Evolutionary conservation across 192 early-diverging fungal species (phyloP), one percentile per base, ranked within the genome.

Genomic region (Oehlia diaphana): DNA sequence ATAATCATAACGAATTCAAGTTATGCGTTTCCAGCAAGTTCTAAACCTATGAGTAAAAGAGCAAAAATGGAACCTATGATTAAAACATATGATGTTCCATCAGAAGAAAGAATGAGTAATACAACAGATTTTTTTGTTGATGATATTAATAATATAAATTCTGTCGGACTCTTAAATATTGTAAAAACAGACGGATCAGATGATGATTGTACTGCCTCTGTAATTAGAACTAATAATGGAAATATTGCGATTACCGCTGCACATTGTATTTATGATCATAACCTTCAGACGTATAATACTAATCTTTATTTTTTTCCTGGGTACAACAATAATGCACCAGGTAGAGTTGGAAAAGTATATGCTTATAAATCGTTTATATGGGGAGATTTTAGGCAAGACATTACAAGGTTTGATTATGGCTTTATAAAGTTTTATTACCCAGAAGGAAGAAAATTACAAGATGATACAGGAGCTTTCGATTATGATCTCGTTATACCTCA

Each of bases 191-290:
- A 66, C 10, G 64, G 64, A 66, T 26, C 28, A 28, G 2, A 10
- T 4, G 64, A 66, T 33, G 13, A 3, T 33, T 66, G 64, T 35
- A 66, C 64, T 2, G 64, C 64, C 26, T 33, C 64, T 35, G 28
- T 66, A 33, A 66, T 66, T 66, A 3, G 2, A 66, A 33, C 64
- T 35, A 12, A 66, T 35, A 66, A 33, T 33, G 28, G 64, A 66
- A 66, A 66, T 66, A 66, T 66, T 12, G 64, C 64, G 23, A 23
- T 66, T 28, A 66, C 64, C 64, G 64, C 64, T 35, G 64, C 64
- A 66, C 64, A 66, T 66, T 66, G 64, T 35, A 31, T 66, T 66
- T 66, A 0, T 0, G 64, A 66, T 66, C 14, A 3, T 26, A 12
- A 0, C 0, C 0, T 4, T 66, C 7, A 66, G 0, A 66, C 8